Conservation (phyloP, 1,284 basidiomycete species). For the Sphagnurus paluster region DNA sequence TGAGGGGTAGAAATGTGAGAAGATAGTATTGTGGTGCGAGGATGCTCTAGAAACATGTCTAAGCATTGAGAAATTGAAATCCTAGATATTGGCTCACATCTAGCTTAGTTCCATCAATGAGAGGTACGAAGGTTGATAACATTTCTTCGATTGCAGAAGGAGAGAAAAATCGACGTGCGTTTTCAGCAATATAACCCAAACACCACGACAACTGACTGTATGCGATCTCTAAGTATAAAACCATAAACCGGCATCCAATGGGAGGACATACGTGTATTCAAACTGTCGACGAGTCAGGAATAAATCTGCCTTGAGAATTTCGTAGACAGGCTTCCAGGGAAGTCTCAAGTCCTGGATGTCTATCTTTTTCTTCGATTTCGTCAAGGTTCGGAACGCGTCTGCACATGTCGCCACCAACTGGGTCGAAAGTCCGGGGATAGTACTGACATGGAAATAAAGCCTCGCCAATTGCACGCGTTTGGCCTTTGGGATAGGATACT, state of each 20-base stretch:
- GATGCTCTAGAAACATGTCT: conserved; percentile 51
- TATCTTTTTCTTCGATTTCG: conserved; percentile 74
- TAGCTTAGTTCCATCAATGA: conserved; percentile 73
- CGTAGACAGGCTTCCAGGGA: conserved; percentile 86
- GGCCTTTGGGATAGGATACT: conserved; percentile 83
- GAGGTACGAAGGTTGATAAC: conserved; percentile 79
- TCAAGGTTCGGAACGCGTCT: conserved; percentile 55
- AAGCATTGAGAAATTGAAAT: conserved; percentile 9
- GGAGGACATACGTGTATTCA: conserved; percentile 64
- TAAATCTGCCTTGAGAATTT: conserved; percentile 78
- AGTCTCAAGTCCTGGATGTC: conserved; percentile 82
- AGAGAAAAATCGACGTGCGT: conserved; percentile 86
- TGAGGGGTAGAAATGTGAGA: conserved; percentile 77
- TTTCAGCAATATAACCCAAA: conserved; percentile 85
- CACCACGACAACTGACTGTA: conserved; percentile 77
- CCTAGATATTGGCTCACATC: conserved; percentile 51
- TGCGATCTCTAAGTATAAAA: conserved; percentile 5
- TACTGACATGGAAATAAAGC: conserved; percentile 75
- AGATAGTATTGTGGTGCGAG: conserved; percentile 82
- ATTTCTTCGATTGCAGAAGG: conserved; percentile 89
- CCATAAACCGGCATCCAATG: conserved; percentile 2
- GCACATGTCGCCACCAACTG: conserved; percentile 59
- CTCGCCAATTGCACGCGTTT: conserved; percentile 77
- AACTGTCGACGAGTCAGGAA: conserved; percentile 84
- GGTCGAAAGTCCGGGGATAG: conserved; percentile 62